Evolutionary conservation across 345 rosid species (phyloP), one percentile per base, ranked within the genome.

Genomic region (Balakata baccata): DNA sequence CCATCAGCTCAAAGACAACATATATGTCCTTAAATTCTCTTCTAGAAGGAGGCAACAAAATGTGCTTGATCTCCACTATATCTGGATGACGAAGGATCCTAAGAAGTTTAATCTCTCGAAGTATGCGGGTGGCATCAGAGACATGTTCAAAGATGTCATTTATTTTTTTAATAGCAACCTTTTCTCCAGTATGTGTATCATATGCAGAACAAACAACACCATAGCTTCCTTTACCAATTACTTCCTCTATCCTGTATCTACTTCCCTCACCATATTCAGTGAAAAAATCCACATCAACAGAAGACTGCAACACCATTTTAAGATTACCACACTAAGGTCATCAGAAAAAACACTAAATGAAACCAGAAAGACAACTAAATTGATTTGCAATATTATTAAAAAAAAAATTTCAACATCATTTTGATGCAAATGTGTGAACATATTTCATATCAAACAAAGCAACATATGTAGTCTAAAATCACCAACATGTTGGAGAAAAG

Each of bases 231-330:
- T 92, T 92, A 70, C 97, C 97, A 59, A 92, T 92, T 0, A 92
- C 97, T 85, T 92, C 97, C 81, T 92, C 97, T 74, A 92, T 92
- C 67, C 53, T 87, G 75, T 92, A 92, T 77, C 98, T 84, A 82
- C 91, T 88, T 61, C 98, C 97, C 79, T 92, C 98, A 46, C 98
- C 96, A 61, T 92, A 92, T 29, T 92, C 96, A 1, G 98, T 92
- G 89, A 92, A 92, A 80, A 92, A 92, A 79, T 92, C 94, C 62
- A 90, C 82, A 57, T 92, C 96, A 6, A 81, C 91, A 12, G 91
- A 83, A 81, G 91, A 84, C 97, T 92, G 86, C 83, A 84, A 69
- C 22, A 77, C 41, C 77, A 78, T 25, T 7, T 61, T 3, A 69
- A 75, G 45, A 52, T 10, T 34, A 43, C 51, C 37, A 11, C 47